Evolutionary conservation across 306 rosid genomes (phyloP), one percentile per base, ranked within the genome.

Genomic region (Alnus rubra): DNA sequence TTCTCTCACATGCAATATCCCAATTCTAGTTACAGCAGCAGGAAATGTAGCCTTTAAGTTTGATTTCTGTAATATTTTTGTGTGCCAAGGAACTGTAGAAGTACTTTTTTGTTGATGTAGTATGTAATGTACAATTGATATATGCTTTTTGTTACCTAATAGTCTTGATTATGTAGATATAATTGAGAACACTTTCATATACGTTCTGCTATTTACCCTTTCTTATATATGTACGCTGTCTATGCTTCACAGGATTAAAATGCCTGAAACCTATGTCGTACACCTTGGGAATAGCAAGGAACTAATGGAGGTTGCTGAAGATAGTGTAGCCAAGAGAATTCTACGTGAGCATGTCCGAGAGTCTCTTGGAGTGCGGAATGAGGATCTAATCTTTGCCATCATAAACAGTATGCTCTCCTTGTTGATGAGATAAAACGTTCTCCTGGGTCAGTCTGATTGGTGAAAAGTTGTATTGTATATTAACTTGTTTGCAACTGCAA

Each of bases 251-350:
- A 95, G 99, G 86, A 91, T 93, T 79, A 82, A 83, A 82, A 93
- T 95, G 99, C 98, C 98, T 68, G 80, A 90, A 79, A 91, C 99
- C 54, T 88, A 86, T 84, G 96, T 91, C 52, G 99, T 95, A 77
- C 99, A 93, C 86, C 97, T 93, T 73, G 99, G 99, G 79, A 95
- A 95, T 91, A 95, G 99, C 90, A 95, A 93, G 83, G 99, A 95
- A 58, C 93, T 95, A 37, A 95, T 86, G 92, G 99, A 93, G 82
- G 92, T 95, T 69, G 96, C 99, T 60, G 99, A 95, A 80, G 90
- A 90, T 85, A 82, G 85, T 84, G 89, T 91, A 37, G 91, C 98
- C 62, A 95, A 90, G 83, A 90, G 97, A 84, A 92, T 91, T 84
- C 94, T 95, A 68, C 91, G 93, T 69, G 99, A 95, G 86, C 98